Evolutionary conservation across 169 alveolate genomes (phyloP), one percentile per base, ranked within the genome.

Genomic region (Plasmodium chabaudi): DNA sequence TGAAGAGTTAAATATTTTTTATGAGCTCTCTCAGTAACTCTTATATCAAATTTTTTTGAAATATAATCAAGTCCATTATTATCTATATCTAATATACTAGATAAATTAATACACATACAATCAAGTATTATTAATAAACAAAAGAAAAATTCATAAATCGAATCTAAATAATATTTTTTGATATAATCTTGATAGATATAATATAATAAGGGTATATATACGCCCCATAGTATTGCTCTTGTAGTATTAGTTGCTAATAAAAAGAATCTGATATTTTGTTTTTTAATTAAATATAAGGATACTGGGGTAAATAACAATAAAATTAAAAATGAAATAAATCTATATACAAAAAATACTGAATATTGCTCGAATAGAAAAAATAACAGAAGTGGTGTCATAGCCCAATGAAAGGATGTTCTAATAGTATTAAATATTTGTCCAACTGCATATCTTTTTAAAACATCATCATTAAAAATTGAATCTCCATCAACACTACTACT

Each of bases 361-460:
- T 67, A 79, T 9, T 79, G 89, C 2, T 65, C 82, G 47, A 79
- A 79, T 34, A 79, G 15, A 23, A 59, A 67, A 47, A 79, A 51
- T 79, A 79, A 70, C 25, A 79, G 10, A 67, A 79, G 65, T 1
- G 89, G 68, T 1, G 89, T 55, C 3, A 79, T 56, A 17, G 71
- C 89, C 89, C 89, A 79, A 53, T 79, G 89, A 47, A 79, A 79
- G 7, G 89, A 79, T 17, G 89, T 79, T 49, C 89, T 79, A 7
- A 79, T 67, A 9, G 65, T 79, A 27, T 79, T 79, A 42, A 67
- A 47, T 34, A 79, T 72, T 27, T 79, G 89, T 0, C 89, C 89
- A 9, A 67, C 56, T 2, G 67, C 65, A 39, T 79, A 79, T 71
- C 53, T 67, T 51, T 79, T 79, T 46, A 79, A 79, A 27, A 79